Evolutionary conservation across 345 rosid genomes (phyloP), one percentile per base, ranked within the genome.

Genomic region (Dipteronia dyeriana): DNA sequence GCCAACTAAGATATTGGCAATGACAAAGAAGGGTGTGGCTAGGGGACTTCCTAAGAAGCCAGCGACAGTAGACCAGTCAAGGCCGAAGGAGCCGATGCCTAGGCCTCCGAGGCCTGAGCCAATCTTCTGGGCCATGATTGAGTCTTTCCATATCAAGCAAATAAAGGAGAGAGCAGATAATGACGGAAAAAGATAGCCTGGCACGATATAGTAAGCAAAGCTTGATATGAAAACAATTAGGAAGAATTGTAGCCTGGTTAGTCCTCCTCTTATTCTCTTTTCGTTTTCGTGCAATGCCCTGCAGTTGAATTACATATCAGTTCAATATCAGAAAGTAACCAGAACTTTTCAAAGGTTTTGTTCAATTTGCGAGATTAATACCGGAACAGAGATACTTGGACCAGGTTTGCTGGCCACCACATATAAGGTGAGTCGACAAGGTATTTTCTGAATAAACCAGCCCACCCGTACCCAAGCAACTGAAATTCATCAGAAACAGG

Each of bases 371-470:
- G 38, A 45, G 38, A 45, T 8, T 53, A 49, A 43, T 73, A 81
- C 86, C 90, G 70, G 31, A 88, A 88, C 68, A 86, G 87, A 20
- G 89, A 88, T 61, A 88, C 89, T 75, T 88, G 90, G 51, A 86
- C 88, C 73, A 87, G 83, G 76, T 85, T 87, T 4, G 77, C 34
- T 14, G 87, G 87, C 87, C 86, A 87, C 90, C 88, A 83, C 85
- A 87, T 85, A 61, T 77, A 87, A 14, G 86, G 86, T 0, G 86
- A 87, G 76, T 87, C 90, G 19, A 87, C 88, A 2, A 86, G 83
- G 70, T 78, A 85, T 75, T 78, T 87, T 43, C 84, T 39, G 75
- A 83, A 87, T 38, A 83, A 41, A 29, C 88, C 86, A 4, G 84
- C 90, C 86, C 87, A 85, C 76, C 89, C 87, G 38, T 84, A 84